Evolutionary conservation across 1,284 basidiomycete species (phyloP).

Genomic region (Ceratobasidium sp.): DNA sequence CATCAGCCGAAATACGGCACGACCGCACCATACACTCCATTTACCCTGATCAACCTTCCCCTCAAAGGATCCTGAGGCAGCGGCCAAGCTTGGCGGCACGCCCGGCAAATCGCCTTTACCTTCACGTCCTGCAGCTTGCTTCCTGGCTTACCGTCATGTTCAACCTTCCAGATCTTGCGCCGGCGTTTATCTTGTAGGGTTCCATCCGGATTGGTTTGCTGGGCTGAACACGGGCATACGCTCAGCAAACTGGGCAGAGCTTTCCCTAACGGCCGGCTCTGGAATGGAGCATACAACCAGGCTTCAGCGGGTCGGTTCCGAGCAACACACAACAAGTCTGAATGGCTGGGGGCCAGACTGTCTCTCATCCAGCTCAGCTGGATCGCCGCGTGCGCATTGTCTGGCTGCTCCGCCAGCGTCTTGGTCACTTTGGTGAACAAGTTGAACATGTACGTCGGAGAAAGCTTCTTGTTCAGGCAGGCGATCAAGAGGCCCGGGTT

Average conservation of each 20-base stretch:
- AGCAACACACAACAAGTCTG: conserved; percentile 4
- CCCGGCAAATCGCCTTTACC: not conserved
- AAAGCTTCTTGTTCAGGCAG: not conserved
- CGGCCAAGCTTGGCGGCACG: not conserved
- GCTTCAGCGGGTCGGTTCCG: not conserved
- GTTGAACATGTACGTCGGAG: conserved; percentile 6
- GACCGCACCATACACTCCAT: not conserved
- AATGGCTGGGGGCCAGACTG: not conserved
- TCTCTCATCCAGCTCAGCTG: conserved; percentile 10
- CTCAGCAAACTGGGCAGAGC: conserved; percentile 15
- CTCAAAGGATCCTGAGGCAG: not conserved
- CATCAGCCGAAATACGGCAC: not conserved
- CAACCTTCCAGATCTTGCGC: conserved; percentile 15
- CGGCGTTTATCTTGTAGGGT: not conserved
- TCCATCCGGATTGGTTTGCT: not conserved
- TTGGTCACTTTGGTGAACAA: not conserved
- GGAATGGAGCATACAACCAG: conserved; percentile 25
- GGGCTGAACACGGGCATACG: conserved; percentile 5
- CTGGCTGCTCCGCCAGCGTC: not conserved
- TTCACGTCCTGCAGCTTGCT: not conserved
- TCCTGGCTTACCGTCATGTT: not conserved
- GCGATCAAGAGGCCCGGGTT: not conserved
- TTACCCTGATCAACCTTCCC: not conserved
- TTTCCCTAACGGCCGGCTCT: conserved; percentile 21
- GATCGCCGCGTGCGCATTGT: not conserved